Base-by-base conservation (phyloP, 345 rosid species). In the Linum usitatissimum region DNA sequence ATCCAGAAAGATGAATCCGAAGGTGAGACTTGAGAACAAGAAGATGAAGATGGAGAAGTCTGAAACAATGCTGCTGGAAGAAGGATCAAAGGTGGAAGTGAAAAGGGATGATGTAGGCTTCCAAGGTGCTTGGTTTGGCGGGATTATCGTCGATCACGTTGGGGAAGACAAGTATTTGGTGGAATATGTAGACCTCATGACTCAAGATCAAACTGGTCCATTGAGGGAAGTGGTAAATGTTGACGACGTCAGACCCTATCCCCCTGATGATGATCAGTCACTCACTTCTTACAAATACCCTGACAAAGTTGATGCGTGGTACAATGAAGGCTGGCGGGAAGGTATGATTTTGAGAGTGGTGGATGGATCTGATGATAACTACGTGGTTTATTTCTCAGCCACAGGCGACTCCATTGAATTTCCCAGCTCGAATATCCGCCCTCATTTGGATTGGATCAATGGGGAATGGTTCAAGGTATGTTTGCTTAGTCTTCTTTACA, bases 81-180 rank as follows among this genome's bases (percentile, higher is more conserved):
- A 23, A 6, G 68, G 68, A 54, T 3, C 49, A 6, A 15, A 1
- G 14, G 64, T 70, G 20, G 73, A 70, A 31, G 68, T 70, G 39
- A 70, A 30, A 21, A 64, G 30, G 30, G 68, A 70, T 64, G 73
- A 70, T 23, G 68, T 58, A 51, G 73, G 73, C n/a, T 70, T 63
- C 57, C 9, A 49, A 9, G 73, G 68, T 64, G 53, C 73, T 60
- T 70, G 68, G 73, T 70, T 18, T 39, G 55, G n/a, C 53, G 67
- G 62, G 5, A 18, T 8, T 31, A 21, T 69, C 30, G 10, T 64
- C 53, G 73, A 63, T 10, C 38, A 38, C 30, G 38, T 31, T 15
- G 73, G 73, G 34, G 53, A 20, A 5, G 56, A 69, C 53, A 59
- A n/a, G 9, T 49, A 57, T 28, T 13, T 69, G 67, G 63, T 69